Percentiles rank a stretch among this genome's conserved stretches.
Evolutionary conservation across 1,139 yeast genomes (phyloP).

Genomic region (Kodamaea sp.): DNA sequence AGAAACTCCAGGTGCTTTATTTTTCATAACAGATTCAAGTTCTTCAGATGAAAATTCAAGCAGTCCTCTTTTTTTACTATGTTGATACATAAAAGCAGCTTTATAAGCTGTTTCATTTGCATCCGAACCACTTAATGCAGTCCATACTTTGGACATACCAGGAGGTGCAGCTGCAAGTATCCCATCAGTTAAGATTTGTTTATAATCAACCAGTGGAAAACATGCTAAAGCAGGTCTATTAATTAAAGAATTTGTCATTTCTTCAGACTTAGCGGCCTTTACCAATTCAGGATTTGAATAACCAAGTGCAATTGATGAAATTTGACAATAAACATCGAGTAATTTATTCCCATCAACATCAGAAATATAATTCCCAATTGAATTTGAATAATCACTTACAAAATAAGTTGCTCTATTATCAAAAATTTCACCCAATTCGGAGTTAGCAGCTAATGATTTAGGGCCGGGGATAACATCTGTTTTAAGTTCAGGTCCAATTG

Average conservation of each 20-base stretch:
- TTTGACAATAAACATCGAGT: constrained; percentile 68
- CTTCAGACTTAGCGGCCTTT: constrained; percentile 58
- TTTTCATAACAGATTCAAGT: constrained; percentile 59
- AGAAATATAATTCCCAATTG: constrained; percentile 65
- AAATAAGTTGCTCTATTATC: constrained; percentile 70
- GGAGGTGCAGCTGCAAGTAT: constrained; percentile 67
- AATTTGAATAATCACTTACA: constrained; percentile 61
- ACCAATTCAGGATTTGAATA: constrained; percentile 71
- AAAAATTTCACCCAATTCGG: constrained; percentile 51
- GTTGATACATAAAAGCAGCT: constrained; percentile 76
- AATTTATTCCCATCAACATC: constrained; percentile 68
- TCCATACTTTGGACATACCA: constrained; percentile 64
- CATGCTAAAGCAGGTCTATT: constrained; percentile 77
- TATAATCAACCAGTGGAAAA: constrained; percentile 60
- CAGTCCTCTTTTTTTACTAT: constrained; percentile 53
- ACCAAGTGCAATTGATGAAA: constrained; percentile 71
- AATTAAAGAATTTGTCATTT: constrained; percentile 63
- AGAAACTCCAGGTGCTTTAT: constrained; percentile 65
- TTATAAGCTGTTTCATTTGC: constrained; percentile 77
- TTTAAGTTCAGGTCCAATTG: constrained; percentile 45
- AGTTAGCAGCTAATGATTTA: constrained; percentile 42
- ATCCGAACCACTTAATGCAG: constrained; percentile 69
- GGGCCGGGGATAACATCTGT: constrained; percentile 62
- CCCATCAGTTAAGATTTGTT: constrained; percentile 49
- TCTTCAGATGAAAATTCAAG: constrained; percentile 55